Percentiles rank a stretch among this genome's conserved stretches.
These are phyloP conservation scores for Linum tenue DNA, from an alignment of 345 rosid species.

Conservation along the genomic window DNA sequence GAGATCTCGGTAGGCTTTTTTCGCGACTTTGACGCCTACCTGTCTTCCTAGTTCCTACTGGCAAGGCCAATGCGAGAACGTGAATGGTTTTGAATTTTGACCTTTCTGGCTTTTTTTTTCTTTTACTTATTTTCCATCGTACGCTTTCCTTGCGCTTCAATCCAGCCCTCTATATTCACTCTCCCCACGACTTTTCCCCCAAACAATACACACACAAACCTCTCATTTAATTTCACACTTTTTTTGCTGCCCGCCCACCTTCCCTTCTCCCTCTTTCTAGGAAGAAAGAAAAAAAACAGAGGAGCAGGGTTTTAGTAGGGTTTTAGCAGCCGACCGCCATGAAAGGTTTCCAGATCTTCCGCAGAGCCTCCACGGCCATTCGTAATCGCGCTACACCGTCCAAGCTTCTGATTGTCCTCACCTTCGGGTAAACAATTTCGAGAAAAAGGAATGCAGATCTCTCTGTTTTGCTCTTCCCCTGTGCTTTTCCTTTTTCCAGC, in stretches of 20 bases:
- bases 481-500: not conserved
- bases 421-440: slow-evolving; percentile 31
- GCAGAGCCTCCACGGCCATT: slow-evolving; percentile 31
- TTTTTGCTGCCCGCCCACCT: not conserved
- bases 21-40: too few relatives aligned
- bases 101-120: too few relatives aligned
- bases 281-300: not conserved
- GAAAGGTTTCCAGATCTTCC: slow-evolving; percentile 30
- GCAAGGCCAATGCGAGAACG: too few relatives aligned
- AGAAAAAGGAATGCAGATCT: not conserved
- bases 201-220: too few relatives aligned
- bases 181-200: too few relatives aligned
- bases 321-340: slow-evolving; percentile 10
- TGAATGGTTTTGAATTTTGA: too few relatives aligned
- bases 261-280: not conserved
- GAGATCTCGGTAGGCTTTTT: too few relatives aligned
- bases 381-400: slow-evolving; percentile 36
- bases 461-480: not conserved
- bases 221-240: too few relatives aligned
- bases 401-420: slow-evolving; percentile 41
- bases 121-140: too few relatives aligned
- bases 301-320: not conserved
- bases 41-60: too few relatives aligned
- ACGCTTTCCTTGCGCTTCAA: not conserved
- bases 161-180: not conserved